A percentile compares a stretch with the other conserved stretches of the same genome.
Conservation (phyloP, 345 rosid genomes). For the Populus simonii region DNA sequence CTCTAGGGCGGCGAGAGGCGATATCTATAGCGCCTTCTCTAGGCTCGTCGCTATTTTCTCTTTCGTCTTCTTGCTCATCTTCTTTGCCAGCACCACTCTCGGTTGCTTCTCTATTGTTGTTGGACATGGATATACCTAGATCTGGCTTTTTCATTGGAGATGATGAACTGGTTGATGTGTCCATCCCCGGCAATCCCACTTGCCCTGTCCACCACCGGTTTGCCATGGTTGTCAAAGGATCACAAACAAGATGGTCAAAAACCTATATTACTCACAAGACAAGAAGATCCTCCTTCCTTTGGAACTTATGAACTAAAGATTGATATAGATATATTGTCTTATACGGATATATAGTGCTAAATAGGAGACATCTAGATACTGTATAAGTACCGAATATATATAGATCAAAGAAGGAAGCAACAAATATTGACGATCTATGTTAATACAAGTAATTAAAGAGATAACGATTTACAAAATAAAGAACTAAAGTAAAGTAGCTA, state of each 20-base stretch:
- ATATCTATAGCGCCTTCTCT: slow-evolving; percentile 61
- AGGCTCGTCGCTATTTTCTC: slow-evolving; percentile 56
- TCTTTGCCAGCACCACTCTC: slow-evolving; percentile 32
- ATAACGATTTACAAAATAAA: background rate
- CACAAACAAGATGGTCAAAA: background rate
- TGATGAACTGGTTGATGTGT: slow-evolving; percentile 50
- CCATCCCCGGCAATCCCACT: slow-evolving; percentile 50
- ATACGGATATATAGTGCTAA: background rate
- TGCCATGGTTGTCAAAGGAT: slow-evolving; percentile 11
- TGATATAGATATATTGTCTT: background rate
- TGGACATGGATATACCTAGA: slow-evolving; percentile 65
- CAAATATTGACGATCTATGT: background rate
- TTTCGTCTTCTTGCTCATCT: slow-evolving; percentile 41
- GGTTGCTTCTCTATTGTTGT: slow-evolving; percentile 30
- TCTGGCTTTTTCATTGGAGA: slow-evolving; percentile 68
- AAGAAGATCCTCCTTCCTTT: background rate
- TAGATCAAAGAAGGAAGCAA: background rate
- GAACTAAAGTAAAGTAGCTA: background rate
- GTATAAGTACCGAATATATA: background rate
- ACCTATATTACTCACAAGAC: background rate
- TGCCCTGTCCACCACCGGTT: slow-evolving; percentile 64
- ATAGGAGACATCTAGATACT: background rate
- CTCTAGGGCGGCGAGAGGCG: slow-evolving; percentile 56
- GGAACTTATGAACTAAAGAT: too few relatives aligned
- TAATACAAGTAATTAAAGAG: background rate